Percentiles rank a stretch among this genome's conserved stretches.
Conservation (phyloP, 495 filamentous ascomycete genomes). For the Penicillium diatomitis region DNA sequence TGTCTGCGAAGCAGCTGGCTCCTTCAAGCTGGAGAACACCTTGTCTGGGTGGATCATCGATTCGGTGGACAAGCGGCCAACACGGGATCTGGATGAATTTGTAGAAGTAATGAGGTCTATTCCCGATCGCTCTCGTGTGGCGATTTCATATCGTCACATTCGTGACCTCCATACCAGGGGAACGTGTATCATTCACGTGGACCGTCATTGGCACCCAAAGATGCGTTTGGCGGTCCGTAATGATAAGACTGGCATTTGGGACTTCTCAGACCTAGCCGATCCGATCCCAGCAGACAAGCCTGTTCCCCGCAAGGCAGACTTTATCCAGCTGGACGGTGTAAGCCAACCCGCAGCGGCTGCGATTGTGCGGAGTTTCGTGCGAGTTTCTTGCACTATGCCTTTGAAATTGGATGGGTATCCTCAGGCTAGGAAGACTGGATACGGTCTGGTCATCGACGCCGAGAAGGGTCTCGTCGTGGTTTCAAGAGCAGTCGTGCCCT, state of each 20-base stretch:
- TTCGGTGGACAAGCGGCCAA: constrained; percentile 81
- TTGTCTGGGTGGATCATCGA: constrained; percentile 91
- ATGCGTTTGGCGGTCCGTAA: constrained; percentile 93
- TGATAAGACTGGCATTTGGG: constrained; percentile 85
- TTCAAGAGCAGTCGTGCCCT: constrained; percentile 86
- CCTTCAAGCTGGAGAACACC: constrained; percentile 85
- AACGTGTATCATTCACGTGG: constrained; percentile 84
- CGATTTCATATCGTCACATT: constrained; percentile 91
- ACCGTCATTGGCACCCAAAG: constrained; percentile 89
- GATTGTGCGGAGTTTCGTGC: constrained; percentile 88
- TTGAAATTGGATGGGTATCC: constrained; percentile 95
- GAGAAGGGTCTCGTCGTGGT: constrained; percentile 92
- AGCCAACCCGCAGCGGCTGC: constrained; percentile 83
- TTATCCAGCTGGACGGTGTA: constrained; percentile 84
- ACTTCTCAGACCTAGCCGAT: constrained; percentile 78
- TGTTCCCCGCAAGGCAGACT: constrained; percentile 68
- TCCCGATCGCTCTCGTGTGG: constrained; percentile 79
- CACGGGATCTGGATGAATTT: constrained; percentile 78
- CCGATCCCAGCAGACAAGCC: constrained; percentile 65
- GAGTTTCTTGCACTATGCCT: constrained; percentile 84
- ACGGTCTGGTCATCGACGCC: constrained; percentile 91
- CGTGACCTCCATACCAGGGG: constrained; percentile 89
- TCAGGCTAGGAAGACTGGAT: constrained; percentile 82
- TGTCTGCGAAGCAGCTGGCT: constrained; percentile 89
- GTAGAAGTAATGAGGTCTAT: constrained; percentile 85